phyloP scores from a whole-genome alignment of 768 basidiomycete genomes.

The Leccinum truebloodii region DNA sequence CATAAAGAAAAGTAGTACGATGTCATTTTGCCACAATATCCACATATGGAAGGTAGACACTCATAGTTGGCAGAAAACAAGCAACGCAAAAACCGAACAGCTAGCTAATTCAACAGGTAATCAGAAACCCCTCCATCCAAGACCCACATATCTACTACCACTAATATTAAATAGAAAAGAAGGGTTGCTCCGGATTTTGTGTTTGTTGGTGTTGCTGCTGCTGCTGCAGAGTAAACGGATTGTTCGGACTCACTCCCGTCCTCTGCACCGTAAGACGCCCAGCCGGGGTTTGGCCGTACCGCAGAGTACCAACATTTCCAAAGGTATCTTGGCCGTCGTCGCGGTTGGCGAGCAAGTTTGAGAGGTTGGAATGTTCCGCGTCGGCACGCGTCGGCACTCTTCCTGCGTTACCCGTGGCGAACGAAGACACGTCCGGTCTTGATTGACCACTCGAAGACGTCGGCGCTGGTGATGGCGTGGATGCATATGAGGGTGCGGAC shows the following conservation, averaged over 20 bases:
- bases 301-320: conserved; percentile 80
- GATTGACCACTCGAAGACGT: conserved; percentile 38
- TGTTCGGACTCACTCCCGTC: conserved; percentile 50
- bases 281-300: conserved; percentile 66
- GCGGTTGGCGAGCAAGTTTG: conserved; percentile 78
- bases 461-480: conserved; percentile 45
- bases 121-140: neutral
- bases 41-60: conserved; percentile 17
- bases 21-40: conserved; percentile 23
- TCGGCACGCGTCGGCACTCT: conserved; percentile 50
- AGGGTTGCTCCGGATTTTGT: conserved; percentile 66
- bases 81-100: neutral
- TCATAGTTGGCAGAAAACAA: neutral
- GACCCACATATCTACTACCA: neutral
- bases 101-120: conserved; percentile 19
- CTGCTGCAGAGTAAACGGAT: conserved; percentile 59
- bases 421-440: conserved; percentile 36
- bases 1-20: conserved; percentile 14
- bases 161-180: conserved; percentile 67
- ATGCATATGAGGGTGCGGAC: conserved; percentile 29
- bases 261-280: conserved; percentile 48
- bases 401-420: conserved; percentile 8
- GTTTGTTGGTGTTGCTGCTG: conserved; percentile 52
- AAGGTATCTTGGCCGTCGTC: conserved; percentile 97
- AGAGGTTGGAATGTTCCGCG: conserved; percentile 73